phyloP scores from a whole-genome alignment of 306 rosid species.

The Cucumis melo region DNA sequence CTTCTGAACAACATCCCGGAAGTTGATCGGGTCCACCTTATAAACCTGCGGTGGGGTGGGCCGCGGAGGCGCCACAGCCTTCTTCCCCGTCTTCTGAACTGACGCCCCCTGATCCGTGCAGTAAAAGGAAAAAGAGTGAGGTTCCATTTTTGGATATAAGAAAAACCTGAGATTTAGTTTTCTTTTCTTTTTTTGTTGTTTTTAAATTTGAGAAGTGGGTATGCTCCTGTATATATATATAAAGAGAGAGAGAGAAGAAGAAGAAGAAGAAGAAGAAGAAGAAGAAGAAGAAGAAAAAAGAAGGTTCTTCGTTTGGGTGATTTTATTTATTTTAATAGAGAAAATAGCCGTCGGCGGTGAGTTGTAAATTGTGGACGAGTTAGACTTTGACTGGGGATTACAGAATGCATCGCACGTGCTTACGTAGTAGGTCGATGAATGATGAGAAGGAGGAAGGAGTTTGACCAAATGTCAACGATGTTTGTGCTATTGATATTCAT shows the following conservation, averaged over 20 bases:
- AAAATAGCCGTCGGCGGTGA: not conserved
- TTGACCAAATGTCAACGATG: not conserved
- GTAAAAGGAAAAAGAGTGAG: not conserved
- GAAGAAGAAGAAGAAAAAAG: not conserved
- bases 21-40: constrained; percentile 36
- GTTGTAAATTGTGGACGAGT: not conserved
- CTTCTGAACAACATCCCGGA: constrained; percentile 39
- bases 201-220: not conserved
- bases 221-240: not conserved
- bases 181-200: too few relatives aligned
- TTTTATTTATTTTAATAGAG: not conserved
- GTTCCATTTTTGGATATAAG: not conserved
- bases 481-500: too few relatives aligned
- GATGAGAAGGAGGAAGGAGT: not conserved
- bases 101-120: not conserved
- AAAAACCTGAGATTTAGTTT: not conserved
- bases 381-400: not conserved
- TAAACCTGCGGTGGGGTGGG: constrained; percentile 18
- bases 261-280: too few relatives aligned
- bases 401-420: not conserved
- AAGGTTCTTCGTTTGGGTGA: not conserved
- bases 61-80: constrained; percentile 24
- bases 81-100: constrained; percentile 20
- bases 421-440: not conserved
- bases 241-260: not conserved